Evolutionary conservation across 2,329 filamentous ascomycete genomes (phyloP).

Genomic region (Aspergillus udagawae): DNA sequence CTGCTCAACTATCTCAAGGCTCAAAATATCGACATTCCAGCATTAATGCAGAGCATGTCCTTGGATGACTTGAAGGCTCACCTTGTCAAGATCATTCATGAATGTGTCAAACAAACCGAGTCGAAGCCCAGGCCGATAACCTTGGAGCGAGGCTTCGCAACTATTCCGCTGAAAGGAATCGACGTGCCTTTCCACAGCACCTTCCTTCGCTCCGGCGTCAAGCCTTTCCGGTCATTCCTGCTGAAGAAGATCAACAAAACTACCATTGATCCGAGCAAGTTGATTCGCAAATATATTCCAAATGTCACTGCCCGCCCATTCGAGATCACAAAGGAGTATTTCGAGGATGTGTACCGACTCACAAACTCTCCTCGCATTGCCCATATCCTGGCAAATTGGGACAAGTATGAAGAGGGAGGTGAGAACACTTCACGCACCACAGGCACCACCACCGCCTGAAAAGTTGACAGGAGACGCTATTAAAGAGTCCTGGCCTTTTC

Average conservation of each 20-base stretch:
- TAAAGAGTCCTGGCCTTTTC: constrained; percentile 8
- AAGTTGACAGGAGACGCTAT: background rate
- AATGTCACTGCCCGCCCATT: constrained; percentile 97
- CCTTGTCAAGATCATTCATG: constrained; percentile 84
- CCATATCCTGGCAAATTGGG: constrained; percentile 73
- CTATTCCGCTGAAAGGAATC: constrained; percentile 93
- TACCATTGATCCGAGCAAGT: constrained; percentile 92
- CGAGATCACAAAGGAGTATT: constrained; percentile 95
- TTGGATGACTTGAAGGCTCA: constrained; percentile 89
- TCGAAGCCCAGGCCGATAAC: constrained; percentile 84
- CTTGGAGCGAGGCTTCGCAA: constrained; percentile 91
- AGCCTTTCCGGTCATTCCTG: constrained; percentile 96
- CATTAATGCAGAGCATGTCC: constrained; percentile 78
- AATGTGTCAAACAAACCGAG: constrained; percentile 80
- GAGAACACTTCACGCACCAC: constrained; percentile 19
- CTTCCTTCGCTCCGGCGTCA: constrained; percentile 95
- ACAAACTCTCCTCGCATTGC: constrained; percentile 68
- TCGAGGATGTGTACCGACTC: constrained; percentile 94
- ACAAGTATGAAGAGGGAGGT: constrained; percentile 57
- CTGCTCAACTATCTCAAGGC: constrained; percentile 94
- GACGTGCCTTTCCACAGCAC: constrained; percentile 99
- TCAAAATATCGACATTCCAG: constrained; percentile 95
- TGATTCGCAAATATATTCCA: constrained; percentile 97
- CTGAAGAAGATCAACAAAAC: constrained; percentile 99
- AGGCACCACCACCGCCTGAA: constrained; percentile 10